phyloP scores from a whole-genome alignment of 768 basidiomycete genomes.

The Agaricus subrufescens region DNA sequence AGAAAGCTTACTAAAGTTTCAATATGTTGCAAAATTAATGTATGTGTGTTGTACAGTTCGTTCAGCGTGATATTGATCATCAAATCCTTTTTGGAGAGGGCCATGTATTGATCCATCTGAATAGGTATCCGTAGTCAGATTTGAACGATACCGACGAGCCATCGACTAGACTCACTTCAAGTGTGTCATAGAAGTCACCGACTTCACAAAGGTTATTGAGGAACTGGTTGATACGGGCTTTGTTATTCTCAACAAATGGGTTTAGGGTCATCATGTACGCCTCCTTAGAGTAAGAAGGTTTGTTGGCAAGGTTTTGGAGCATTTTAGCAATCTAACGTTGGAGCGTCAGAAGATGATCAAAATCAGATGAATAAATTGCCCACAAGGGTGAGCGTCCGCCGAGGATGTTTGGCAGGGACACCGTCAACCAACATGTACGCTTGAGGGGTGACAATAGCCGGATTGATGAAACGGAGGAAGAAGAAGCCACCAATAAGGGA shows the following conservation, averaged over 20 bases:
- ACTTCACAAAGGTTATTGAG: conserved; percentile 97
- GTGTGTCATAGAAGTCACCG: conserved; percentile 97
- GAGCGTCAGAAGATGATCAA: background rate
- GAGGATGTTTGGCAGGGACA: conserved; percentile 95
- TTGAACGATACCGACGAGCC: background rate
- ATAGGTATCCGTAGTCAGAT: background rate
- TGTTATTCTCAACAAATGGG: conserved; percentile 98
- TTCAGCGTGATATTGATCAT: conserved; percentile 98
- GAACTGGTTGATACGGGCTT: conserved; percentile 95
- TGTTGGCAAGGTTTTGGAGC: conserved; percentile 98
- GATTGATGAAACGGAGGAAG: conserved; percentile 99
- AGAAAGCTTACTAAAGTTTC: conserved; percentile 74
- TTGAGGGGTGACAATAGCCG: conserved; percentile 97
- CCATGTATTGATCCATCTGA: conserved; percentile 99
- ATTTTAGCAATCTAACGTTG: conserved; percentile 89
- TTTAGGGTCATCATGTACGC: conserved; percentile 98
- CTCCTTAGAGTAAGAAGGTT: conserved; percentile 97
- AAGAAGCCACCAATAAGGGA: conserved; percentile 99
- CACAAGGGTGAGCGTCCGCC: conserved; percentile 88
- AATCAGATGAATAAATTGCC: conserved; percentile 27
- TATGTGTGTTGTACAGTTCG: conserved; percentile 98
- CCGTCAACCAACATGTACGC: conserved; percentile 99
- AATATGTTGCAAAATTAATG: conserved; percentile 90
- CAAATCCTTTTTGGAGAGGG: conserved; percentile 96
- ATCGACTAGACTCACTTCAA: conserved; percentile 62